phyloP scores from a whole-genome alignment of 148 eudicot genomes.

The Polygonum aviculare region DNA sequence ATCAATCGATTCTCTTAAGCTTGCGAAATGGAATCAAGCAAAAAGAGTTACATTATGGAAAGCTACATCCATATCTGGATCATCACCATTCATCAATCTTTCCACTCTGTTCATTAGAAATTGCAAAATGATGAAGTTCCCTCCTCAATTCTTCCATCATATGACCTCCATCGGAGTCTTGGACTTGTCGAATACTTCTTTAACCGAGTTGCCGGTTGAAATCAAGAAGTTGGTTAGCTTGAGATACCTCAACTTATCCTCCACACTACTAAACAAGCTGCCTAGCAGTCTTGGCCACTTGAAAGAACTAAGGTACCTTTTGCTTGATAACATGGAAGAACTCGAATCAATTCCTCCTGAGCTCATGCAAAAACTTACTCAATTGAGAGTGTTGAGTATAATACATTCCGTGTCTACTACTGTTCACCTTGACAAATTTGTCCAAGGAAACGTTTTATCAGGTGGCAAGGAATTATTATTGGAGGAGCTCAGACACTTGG shows the following conservation, averaged over 20 bases:
- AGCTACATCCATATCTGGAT: background rate
- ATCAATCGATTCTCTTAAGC: background rate
- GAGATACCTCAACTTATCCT: slow-evolving; percentile 1
- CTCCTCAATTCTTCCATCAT: background rate
- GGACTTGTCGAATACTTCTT: background rate
- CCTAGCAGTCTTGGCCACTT: background rate
- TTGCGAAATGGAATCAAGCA: slow-evolving; percentile 1
- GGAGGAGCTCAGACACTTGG: background rate
- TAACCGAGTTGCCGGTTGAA: background rate
- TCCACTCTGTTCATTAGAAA: background rate
- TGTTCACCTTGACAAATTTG: no score
- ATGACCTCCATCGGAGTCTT: background rate
- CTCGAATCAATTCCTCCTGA: background rate
- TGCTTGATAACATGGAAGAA: background rate
- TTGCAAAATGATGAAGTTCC: background rate
- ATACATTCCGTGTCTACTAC: no score
- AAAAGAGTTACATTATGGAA: background rate
- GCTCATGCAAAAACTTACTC: background rate
- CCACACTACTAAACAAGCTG: background rate
- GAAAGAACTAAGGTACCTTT: background rate
- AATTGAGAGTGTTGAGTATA: background rate
- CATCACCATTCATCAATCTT: background rate
- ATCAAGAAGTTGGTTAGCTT: background rate
- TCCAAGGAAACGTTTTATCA: no score
- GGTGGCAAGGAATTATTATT: no score